phyloP scores from a whole-genome alignment of 192 early-diverging fungal species.

The Rhizophagus clarus region DNA sequence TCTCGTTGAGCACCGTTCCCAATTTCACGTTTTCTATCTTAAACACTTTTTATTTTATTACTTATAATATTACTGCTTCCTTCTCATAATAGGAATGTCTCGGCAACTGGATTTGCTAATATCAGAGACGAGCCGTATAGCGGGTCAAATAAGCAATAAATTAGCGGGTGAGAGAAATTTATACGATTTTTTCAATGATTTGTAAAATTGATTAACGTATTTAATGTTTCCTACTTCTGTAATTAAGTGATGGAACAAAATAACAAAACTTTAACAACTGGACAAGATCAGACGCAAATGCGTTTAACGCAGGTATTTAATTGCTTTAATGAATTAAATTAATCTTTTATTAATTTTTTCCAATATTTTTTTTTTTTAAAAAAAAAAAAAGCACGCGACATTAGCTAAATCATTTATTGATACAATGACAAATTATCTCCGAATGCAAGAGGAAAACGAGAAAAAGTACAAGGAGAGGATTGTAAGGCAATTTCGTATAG shows the following conservation, averaged over 20 bases:
- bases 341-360: not conserved
- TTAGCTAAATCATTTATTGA: conserved; percentile 24
- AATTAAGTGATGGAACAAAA: conserved; percentile 17
- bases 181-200: not conserved
- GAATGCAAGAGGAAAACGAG: conserved; percentile 12
- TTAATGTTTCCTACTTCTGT: too few relatives aligned
- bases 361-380: not conserved
- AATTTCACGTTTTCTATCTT: not conserved
- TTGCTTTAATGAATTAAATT: not conserved
- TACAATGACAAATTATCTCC: conserved; percentile 9
- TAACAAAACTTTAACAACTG: not conserved
- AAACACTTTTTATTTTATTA: not conserved
- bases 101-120: conserved; percentile 24
- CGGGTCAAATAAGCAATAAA: not conserved
- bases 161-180: not conserved
- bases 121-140: conserved; percentile 13
- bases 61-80: not conserved
- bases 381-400: conserved; percentile 1
- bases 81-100: conserved; percentile 22
- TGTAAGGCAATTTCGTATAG: not conserved
- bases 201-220: not conserved
- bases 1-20: conserved; percentile 23
- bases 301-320: conserved; percentile 2
- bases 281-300: conserved; percentile 21
- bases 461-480: conserved; percentile 6